Evolutionary conservation across 306 rosid species (phyloP).

Genomic region (Gynostemma pentaphyllum): DNA sequence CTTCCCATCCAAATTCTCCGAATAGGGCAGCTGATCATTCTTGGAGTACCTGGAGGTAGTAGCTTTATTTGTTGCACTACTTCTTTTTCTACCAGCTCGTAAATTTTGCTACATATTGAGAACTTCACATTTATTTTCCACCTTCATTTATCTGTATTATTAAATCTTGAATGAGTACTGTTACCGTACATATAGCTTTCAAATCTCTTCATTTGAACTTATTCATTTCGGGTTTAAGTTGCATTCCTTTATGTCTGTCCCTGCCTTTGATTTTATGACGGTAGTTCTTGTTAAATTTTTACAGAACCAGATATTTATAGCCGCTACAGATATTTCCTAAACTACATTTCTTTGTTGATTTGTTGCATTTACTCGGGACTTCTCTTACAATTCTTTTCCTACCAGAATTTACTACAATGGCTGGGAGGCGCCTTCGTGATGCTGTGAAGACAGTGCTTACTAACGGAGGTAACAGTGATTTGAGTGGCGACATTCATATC

Average conservation of each 20-base stretch:
- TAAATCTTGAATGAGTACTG: not conserved
- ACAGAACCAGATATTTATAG: not conserved
- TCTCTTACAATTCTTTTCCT: conserved; percentile 10
- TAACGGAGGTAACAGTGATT: conserved; percentile 20
- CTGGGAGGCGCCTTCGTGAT: conserved; percentile 88
- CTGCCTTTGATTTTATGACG: not conserved
- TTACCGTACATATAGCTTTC: not conserved
- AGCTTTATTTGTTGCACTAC: conserved; percentile 7
- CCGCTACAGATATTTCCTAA: not conserved
- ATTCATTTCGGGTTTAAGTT: not conserved
- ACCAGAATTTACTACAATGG: conserved; percentile 89
- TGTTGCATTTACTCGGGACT: not conserved
- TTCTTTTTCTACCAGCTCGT: conserved; percentile 4
- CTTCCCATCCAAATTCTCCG: conserved; percentile 86
- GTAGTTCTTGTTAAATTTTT: not conserved
- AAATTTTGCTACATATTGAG: not conserved
- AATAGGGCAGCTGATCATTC: conserved; percentile 73
- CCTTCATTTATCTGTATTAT: not conserved
- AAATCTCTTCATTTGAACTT: not conserved
- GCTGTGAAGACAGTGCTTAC: conserved; percentile 58
- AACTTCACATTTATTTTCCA: not conserved
- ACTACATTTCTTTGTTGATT: not conserved
- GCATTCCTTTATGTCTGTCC: not conserved
- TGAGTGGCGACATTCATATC: conserved; percentile 34
- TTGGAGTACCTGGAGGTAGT: conserved; percentile 86